Evolutionary conservation across 495 filamentous ascomycete genomes (phyloP).

Genomic region (Penicillium lividum): DNA sequence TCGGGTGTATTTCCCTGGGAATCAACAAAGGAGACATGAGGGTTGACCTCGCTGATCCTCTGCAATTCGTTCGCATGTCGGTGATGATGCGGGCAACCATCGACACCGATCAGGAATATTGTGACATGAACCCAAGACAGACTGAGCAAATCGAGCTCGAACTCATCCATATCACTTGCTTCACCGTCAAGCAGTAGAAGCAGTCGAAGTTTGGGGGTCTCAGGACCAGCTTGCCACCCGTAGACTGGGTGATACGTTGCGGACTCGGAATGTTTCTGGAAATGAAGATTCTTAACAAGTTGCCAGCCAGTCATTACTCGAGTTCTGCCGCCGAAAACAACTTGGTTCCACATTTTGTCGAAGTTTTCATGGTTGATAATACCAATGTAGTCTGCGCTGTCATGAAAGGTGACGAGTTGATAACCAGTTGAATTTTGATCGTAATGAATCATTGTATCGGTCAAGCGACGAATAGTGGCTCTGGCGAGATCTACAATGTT

Average conservation of each 20-base stretch:
- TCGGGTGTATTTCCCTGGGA: conserved; percentile 51
- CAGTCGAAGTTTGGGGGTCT: conserved; percentile 45
- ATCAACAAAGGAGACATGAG: conserved; percentile 50
- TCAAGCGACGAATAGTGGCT: conserved; percentile 46
- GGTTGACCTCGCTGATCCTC: conserved; percentile 49
- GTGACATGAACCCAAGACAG: conserved; percentile 51
- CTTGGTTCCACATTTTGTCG: conserved; percentile 36
- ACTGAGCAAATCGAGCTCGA: conserved; percentile 48
- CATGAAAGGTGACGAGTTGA: conserved; percentile 44
- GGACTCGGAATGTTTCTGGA: conserved; percentile 47
- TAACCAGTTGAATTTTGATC: conserved; percentile 44
- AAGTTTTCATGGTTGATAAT: conserved; percentile 40
- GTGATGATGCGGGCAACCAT: conserved; percentile 51
- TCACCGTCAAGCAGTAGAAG: conserved; percentile 49
- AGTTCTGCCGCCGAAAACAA: conserved; percentile 40
- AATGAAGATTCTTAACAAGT: conserved; percentile 49
- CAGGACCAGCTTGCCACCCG: conserved; percentile 50
- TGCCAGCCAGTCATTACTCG: conserved; percentile 53
- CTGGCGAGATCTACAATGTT: conserved; percentile 38
- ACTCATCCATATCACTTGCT: conserved; percentile 52
- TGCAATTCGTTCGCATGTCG: conserved; percentile 49
- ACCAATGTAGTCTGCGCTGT: conserved; percentile 37
- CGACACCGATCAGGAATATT: conserved; percentile 51
- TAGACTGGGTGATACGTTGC: conserved; percentile 48
- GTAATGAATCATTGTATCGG: conserved; percentile 45